Conservation (phyloP, 164 flowering plant genomes). For the Protea cynaroides region DNA sequence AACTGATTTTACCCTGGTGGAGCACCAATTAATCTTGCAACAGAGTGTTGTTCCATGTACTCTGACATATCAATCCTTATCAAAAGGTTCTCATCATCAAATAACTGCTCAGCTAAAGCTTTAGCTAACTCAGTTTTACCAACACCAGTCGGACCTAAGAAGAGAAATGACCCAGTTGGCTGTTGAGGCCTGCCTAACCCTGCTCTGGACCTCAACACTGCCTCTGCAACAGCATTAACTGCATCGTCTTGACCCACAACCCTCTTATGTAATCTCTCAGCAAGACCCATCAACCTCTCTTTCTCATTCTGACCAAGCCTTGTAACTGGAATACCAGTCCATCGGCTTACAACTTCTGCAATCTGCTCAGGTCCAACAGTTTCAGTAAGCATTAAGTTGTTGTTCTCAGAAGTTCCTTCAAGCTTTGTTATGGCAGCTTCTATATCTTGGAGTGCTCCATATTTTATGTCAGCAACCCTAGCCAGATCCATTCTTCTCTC, state of each 20-base stretch:
- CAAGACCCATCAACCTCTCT: constrained; percentile 72
- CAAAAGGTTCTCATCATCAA: constrained; percentile 77
- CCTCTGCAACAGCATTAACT: constrained; percentile 76
- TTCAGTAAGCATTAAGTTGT: constrained; percentile 66
- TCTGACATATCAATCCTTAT: constrained; percentile 92
- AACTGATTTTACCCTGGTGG: constrained; percentile 76
- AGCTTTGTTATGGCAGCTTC: constrained; percentile 61
- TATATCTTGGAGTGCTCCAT: constrained; percentile 75
- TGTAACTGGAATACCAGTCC: constrained; percentile 94
- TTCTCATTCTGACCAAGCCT: constrained; percentile 81
- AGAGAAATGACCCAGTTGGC: constrained; percentile 82
- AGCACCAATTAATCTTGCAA: constrained; percentile 84
- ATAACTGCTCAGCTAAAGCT: constrained; percentile 87
- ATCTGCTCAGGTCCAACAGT: constrained; percentile 84
- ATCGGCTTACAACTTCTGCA: constrained; percentile 88
- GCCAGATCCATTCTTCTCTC: constrained; percentile 82
- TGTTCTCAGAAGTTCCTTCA: constrained; percentile 54
- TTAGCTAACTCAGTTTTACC: constrained; percentile 96
- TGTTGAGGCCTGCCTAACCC: constrained; percentile 81
- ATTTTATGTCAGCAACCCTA: constrained; percentile 72
- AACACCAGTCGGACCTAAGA: constrained; percentile 94
- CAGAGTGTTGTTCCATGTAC: constrained; percentile 96
- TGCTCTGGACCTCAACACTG: constrained; percentile 84
- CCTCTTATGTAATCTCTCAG: constrained; percentile 69
- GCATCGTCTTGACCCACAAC: constrained; percentile 91